These are phyloP conservation scores for Oryza australiensis DNA, from an alignment of 176 grass and related monocot genomes.

Conservation along the genomic window DNA sequence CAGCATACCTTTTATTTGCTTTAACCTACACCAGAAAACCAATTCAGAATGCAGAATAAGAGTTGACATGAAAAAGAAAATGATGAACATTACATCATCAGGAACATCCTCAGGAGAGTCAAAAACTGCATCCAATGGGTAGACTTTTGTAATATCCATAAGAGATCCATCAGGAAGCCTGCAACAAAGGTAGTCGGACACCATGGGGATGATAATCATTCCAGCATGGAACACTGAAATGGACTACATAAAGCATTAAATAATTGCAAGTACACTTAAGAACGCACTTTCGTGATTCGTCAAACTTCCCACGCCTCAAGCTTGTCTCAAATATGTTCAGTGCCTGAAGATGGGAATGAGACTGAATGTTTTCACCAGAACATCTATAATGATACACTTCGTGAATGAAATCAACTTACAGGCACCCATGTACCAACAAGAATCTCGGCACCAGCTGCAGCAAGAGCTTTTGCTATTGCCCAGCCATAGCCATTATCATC, in stretches of 20 bases:
- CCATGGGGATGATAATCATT: neutral
- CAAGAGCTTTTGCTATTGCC: conserved; percentile 97
- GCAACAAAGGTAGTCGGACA: conserved; percentile 34
- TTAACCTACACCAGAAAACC: conserved; percentile 51
- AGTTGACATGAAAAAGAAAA: conserved; percentile 1
- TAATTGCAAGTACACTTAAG: neutral
- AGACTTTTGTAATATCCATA: conserved; percentile 93
- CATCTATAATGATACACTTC: neutral
- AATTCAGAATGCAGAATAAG: neutral
- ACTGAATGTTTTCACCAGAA: neutral
- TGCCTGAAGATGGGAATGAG: conserved; percentile 39
- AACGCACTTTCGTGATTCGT: conserved; percentile 29
- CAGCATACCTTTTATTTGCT: conserved; percentile 88
- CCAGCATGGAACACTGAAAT: conserved; percentile 10
- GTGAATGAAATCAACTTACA: conserved; percentile 46
- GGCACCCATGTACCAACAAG: conserved; percentile 99
- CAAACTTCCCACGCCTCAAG: conserved; percentile 39
- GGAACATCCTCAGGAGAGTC: conserved; percentile 91
- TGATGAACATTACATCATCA: conserved; percentile 67
- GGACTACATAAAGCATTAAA: conserved; percentile 14
- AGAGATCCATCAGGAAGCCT: conserved; percentile 91
- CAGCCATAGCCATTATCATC: conserved; percentile 99
- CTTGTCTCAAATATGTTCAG: conserved; percentile 37
- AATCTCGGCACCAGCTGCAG: conserved; percentile 93
- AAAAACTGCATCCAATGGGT: conserved; percentile 91